Evolutionary conservation across 257 asterid genomes (phyloP), one percentile per base, ranked within the genome.

Genomic region (Solanum etuberosum): DNA sequence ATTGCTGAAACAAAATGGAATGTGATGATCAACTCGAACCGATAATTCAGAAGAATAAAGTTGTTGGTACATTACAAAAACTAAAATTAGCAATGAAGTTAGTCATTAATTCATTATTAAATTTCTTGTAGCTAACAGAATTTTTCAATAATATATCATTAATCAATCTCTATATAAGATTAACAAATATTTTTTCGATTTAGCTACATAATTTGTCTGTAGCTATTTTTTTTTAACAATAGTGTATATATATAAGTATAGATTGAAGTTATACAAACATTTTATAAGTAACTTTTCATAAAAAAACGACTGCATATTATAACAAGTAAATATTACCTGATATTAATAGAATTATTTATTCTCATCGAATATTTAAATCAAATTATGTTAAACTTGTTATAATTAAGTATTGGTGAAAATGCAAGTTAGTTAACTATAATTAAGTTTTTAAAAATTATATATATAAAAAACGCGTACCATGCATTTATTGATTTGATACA

Each of bases 401-500:
- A 67, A 4, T 67, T 27, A 67, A 67, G 21, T 27, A 7, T 13
- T 1, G 10, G 10, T 67, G 21, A 67, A 27, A 67, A 65, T 25
- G 4, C 10, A 25, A 12, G 35, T 12, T 25, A 65, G 12, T 13
- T 27, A 12, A 65, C 5, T 25, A 65, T n/a, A 10, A 6, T 27
- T 65, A 65, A n/a, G 5, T 27, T 13, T 27, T 67, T 4, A 63
- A 63, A n/a, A 63, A 63, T 13, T 9, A n/a, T 25, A 5, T n/a
- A 29, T 67, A 15, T 1, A 27, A 25, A 5, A 12, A 27, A 16
- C 3, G 1, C 21, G 0, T 0, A 6, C 6, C 5, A 0, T 67
- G 5, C 1, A 13, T 67, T 12, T 27, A 67, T 67, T 29, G 4
- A 27, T 4, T 67, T 67, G 21, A n/a, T 63, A n/a, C 3, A n/a